phyloP scores from a whole-genome alignment of 163 green algal species.

The Chlorella variabilis region DNA sequence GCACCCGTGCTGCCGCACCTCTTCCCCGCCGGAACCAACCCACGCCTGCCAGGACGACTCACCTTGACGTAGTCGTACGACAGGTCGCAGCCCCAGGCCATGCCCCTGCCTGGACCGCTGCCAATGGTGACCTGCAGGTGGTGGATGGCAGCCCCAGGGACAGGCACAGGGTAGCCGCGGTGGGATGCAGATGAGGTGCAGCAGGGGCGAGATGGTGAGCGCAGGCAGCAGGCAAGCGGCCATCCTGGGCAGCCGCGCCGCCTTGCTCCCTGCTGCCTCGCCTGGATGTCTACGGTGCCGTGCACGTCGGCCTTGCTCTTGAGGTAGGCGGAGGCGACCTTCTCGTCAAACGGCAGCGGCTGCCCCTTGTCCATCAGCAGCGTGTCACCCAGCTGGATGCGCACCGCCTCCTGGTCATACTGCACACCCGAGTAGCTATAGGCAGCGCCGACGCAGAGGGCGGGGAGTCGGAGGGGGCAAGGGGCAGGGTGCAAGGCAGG shows the following conservation, averaged over 20 bases:
- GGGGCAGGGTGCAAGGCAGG: neutral
- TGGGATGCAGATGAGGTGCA: neutral
- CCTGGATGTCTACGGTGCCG: slow-evolving; percentile 87
- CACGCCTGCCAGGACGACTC: too few species aligned
- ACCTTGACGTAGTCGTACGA: slow-evolving; percentile 98
- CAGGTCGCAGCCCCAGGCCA: slow-evolving; percentile 95
- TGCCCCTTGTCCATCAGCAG: slow-evolving; percentile 94
- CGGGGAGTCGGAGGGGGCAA: neutral
- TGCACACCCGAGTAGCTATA: slow-evolving; percentile 80
- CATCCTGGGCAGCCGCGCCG: too few species aligned
- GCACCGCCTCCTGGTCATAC: slow-evolving; percentile 88
- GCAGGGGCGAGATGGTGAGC: neutral
- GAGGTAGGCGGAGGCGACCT: slow-evolving; percentile 89
- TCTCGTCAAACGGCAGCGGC: slow-evolving; percentile 93
- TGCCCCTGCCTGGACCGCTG: slow-evolving; percentile 71
- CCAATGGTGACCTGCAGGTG: slow-evolving; percentile 42
- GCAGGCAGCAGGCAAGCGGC: too few species aligned
- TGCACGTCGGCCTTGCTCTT: slow-evolving; percentile 79
- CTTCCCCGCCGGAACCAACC: too few species aligned
- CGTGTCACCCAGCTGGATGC: slow-evolving; percentile 85
- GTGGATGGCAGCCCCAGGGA: too few species aligned
- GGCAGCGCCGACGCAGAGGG: too few species aligned
- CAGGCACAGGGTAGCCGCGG: too few species aligned
- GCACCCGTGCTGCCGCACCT: too few species aligned
- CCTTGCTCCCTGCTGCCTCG: neutral